Evolutionary conservation across 305 asterid species (phyloP).

Genomic region (Solanum hybrid): DNA sequence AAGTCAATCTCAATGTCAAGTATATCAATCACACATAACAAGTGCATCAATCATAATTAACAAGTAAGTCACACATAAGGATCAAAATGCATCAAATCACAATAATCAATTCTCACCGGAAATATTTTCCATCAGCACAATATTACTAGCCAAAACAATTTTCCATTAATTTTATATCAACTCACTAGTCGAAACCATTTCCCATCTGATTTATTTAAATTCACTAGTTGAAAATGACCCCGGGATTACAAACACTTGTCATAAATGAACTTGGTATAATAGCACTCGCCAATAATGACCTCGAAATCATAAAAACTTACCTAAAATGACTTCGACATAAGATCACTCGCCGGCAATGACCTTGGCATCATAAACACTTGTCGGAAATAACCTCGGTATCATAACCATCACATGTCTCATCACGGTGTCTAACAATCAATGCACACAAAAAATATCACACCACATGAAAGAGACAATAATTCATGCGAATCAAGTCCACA

Average conservation of each 20-base stretch:
- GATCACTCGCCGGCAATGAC: background rate
- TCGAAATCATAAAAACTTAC: background rate
- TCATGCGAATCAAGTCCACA: background rate
- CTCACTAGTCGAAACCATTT: background rate
- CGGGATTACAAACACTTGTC: too few species aligned
- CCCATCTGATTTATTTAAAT: background rate
- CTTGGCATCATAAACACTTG: background rate
- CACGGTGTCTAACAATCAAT: background rate
- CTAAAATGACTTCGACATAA: background rate
- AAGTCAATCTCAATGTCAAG: background rate
- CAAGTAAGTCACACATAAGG: background rate
- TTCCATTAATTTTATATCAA: background rate
- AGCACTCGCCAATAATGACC: background rate
- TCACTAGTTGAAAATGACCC: background rate
- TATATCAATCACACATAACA: background rate
- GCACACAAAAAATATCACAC: background rate
- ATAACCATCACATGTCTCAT: background rate
- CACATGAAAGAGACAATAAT: background rate
- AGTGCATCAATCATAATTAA: background rate
- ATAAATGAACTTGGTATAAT: too few species aligned
- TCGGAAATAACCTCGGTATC: background rate
- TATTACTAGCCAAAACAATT: background rate
- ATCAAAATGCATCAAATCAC: background rate
- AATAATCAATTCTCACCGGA: background rate
- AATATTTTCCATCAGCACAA: background rate